Conservation (phyloP, 2,329 filamentous ascomycete species). For the Botryotinia calthae region DNA sequence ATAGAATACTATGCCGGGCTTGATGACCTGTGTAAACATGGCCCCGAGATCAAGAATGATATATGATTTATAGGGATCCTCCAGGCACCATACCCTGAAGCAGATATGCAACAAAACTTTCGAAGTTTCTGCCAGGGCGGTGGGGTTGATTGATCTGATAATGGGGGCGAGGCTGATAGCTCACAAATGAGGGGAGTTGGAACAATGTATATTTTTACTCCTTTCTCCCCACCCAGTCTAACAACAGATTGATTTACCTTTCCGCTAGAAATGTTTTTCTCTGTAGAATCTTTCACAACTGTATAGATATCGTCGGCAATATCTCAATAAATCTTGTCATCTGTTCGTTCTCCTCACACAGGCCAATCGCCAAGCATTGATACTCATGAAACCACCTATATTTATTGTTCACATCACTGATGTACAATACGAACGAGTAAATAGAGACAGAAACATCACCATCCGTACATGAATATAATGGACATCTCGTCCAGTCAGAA, state of each 20-base stretch:
- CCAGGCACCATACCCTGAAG: not conserved
- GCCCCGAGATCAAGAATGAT: not conserved
- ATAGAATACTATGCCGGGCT: not conserved
- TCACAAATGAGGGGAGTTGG: not conserved
- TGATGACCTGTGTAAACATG: not conserved
- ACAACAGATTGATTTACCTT: not conserved
- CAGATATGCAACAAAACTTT: conserved; percentile 15
- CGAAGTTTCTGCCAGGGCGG: not conserved
- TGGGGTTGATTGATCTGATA: not conserved
- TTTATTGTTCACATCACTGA: not conserved
- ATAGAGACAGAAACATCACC: not conserved
- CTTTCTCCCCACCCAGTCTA: not conserved
- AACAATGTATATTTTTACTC: not conserved
- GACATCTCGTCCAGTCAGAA: not conserved
- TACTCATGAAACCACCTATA: not conserved
- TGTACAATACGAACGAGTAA: not conserved
- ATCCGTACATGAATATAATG: not conserved
- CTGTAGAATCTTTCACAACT: not conserved
- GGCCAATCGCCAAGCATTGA: not conserved
- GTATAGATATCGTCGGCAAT: not conserved
- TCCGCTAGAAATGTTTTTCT: no score
- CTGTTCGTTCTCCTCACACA: not conserved
- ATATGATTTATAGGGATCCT: not conserved
- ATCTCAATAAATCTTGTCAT: no score
- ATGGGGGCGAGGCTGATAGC: not conserved